Evolutionary conservation across 2,329 filamentous ascomycete species (phyloP).

Genomic region (Hymenoscyphus fraxineus): DNA sequence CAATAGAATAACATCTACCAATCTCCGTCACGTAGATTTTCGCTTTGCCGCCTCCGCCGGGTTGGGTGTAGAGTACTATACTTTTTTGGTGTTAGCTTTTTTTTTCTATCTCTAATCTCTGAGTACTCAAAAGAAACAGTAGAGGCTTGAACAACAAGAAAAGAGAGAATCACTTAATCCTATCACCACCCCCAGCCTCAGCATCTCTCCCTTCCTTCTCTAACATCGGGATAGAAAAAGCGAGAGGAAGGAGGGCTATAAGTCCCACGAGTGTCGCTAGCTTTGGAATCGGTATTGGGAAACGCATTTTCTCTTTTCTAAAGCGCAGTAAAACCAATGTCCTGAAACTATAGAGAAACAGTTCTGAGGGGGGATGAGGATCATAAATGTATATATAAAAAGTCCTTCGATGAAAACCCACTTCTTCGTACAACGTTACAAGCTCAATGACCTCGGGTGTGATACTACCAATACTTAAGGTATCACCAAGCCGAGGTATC

Average conservation of each 20-base stretch:
- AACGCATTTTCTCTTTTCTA: too few species aligned
- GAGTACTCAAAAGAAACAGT: background rate
- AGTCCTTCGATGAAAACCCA: background rate
- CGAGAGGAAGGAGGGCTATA: too few species aligned
- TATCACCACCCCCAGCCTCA: too few species aligned
- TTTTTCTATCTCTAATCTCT: background rate
- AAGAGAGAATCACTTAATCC: too few species aligned
- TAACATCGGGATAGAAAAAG: too few species aligned
- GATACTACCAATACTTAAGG: background rate
- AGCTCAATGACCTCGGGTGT: background rate
- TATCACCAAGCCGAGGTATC: background rate
- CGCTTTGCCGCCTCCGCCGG: background rate
- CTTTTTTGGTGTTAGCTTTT: background rate
- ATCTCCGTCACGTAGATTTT: background rate
- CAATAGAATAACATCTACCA: background rate
- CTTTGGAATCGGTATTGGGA: too few species aligned
- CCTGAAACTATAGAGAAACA: background rate
- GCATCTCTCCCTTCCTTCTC: too few species aligned
- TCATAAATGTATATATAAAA: background rate
- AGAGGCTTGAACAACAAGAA: too few species aligned
- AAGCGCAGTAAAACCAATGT: too few species aligned
- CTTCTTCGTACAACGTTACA: background rate
- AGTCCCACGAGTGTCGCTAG: too few species aligned
- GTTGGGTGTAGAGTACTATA: background rate
- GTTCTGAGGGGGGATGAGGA: background rate